Percentiles rank a stretch among this genome's conserved stretches.
These are phyloP conservation scores for Avena insularis DNA, from an alignment of 176 grass and related monocot genomes.

Conservation along the genomic window DNA sequence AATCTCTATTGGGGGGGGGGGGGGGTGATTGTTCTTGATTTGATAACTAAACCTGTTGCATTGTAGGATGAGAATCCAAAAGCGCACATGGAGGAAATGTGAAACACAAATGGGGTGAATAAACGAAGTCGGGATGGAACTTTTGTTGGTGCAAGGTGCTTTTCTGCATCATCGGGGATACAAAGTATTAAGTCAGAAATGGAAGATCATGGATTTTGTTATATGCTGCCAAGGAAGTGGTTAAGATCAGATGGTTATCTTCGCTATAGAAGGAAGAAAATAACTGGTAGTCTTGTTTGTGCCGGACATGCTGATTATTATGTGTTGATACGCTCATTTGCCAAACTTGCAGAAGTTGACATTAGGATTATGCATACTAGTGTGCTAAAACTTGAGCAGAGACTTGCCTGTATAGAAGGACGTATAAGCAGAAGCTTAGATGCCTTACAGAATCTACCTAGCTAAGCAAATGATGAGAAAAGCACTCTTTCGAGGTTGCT, in stretches of 20 bases:
- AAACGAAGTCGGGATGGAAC: conserved; percentile 36
- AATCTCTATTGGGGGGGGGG: background rate
- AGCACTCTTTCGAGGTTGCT: background rate
- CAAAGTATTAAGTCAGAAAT: conserved; percentile 72
- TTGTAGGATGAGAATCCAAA: conserved; percentile 63
- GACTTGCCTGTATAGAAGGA: conserved; percentile 67
- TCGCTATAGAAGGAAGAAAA: conserved; percentile 58
- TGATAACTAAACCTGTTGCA: background rate
- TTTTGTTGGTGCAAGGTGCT: conserved; percentile 30
- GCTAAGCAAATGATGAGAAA: conserved; percentile 14
- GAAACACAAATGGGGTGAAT: conserved; percentile 37
- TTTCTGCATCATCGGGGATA: conserved; percentile 43
- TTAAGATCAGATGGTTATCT: conserved; percentile 67
- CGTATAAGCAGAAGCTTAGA: conserved; percentile 46
- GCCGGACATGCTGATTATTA: conserved; percentile 92
- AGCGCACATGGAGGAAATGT: conserved; percentile 32
- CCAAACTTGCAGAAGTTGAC: conserved; percentile 77
- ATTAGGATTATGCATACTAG: conserved; percentile 67
- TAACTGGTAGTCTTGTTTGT: conserved; percentile 51
- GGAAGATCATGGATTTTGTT: conserved; percentile 74
- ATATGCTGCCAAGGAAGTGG: conserved; percentile 53
- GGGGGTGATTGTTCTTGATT: background rate
- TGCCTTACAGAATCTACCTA: conserved; percentile 38
- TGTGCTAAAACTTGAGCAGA: conserved; percentile 76
- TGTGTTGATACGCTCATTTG: conserved; percentile 70